These are phyloP conservation scores for Eucalyptus shirleyi DNA, from an alignment of 345 rosid genomes.

Conservation along the genomic window DNA sequence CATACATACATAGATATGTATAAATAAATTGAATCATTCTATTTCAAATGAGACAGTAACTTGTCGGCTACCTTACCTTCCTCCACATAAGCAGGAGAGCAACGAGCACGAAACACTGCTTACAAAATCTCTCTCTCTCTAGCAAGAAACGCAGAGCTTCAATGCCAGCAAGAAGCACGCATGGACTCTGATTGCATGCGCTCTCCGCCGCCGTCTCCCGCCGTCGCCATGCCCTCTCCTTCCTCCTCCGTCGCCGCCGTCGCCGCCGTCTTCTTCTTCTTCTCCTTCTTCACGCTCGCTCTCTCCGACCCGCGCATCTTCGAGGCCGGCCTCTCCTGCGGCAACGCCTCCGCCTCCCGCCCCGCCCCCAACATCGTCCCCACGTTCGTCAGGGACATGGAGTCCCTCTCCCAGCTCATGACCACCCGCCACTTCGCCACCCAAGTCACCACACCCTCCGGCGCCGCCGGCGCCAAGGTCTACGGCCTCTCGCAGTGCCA, in stretches of 20 bases:
- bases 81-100: background rate
- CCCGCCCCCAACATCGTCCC: background rate
- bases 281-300: background rate
- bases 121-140: background rate
- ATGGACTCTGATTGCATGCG: background rate
- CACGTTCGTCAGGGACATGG: conserved; percentile 1
- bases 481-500: conserved; percentile 34
- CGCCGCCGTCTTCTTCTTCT: background rate
- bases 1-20: too few relatives aligned
- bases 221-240: background rate
- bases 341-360: background rate
- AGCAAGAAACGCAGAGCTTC: background rate
- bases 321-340: conserved; percentile 1
- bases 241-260: background rate
- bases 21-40: background rate
- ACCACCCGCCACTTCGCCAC: background rate
- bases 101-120: background rate
- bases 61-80: background rate
- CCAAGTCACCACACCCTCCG: background rate
- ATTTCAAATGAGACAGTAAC: background rate
- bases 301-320: background rate
- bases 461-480: background rate
- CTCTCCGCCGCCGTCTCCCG: background rate
- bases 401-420: background rate
- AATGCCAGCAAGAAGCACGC: background rate